Evolutionary conservation across 1,139 yeast species (phyloP).

Genomic region (Zygosaccharomyces pseudobailii): DNA sequence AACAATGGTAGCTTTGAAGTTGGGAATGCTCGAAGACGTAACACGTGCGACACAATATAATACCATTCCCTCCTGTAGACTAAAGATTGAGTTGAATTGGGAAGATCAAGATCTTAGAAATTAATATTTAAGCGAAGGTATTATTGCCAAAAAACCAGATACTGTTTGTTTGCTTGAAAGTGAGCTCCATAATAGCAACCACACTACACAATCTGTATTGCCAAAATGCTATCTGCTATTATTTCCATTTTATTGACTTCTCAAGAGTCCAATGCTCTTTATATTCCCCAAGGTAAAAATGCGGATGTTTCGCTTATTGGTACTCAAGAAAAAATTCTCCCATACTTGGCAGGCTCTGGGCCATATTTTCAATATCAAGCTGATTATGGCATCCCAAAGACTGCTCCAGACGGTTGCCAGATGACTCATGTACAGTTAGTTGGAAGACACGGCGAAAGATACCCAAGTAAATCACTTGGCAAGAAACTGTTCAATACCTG

Average conservation of each 20-base stretch:
- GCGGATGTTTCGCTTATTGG: conserved; percentile 9
- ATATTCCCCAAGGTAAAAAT: not conserved
- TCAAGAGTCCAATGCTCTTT: not conserved
- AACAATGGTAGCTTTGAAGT: too few relatives aligned
- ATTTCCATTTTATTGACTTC: not conserved
- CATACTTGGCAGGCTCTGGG: conserved; percentile 20
- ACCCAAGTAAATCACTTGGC: conserved; percentile 44
- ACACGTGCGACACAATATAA: too few relatives aligned
- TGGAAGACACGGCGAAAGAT: conserved; percentile 72
- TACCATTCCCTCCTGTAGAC: too few relatives aligned
- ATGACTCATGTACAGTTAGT: conserved; percentile 61
- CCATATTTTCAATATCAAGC: conserved; percentile 20
- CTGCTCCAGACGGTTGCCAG: conserved; percentile 38
- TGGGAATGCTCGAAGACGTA: too few relatives aligned
- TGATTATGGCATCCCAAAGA: conserved; percentile 15
- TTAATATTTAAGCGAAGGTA: too few relatives aligned
- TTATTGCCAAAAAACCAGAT: too few relatives aligned
- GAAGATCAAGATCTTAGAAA: too few relatives aligned
- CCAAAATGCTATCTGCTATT: not conserved
- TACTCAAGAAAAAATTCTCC: conserved; percentile 16
- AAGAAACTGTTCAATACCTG: conserved; percentile 13
- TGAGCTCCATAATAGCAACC: too few relatives aligned
- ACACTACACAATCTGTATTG: too few relatives aligned
- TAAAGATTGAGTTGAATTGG: too few relatives aligned
- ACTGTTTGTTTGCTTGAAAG: too few relatives aligned